Conservation (phyloP, 208 protist species). For the Crithidia fasciculata region DNA sequence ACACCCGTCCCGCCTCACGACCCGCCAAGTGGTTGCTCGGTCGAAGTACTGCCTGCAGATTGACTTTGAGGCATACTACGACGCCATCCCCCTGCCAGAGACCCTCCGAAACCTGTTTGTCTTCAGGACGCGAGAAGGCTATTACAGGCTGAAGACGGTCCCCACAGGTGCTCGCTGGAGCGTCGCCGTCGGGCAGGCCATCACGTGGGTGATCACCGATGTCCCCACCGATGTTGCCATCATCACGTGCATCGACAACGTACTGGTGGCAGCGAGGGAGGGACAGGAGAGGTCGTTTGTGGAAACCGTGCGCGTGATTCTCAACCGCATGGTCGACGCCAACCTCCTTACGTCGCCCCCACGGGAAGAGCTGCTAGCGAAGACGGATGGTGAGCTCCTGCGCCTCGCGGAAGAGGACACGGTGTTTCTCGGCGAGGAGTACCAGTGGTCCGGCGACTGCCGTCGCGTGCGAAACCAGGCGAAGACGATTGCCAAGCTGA, state of each 20-base stretch:
- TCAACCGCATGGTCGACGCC: not conserved
- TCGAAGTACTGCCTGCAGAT: not conserved
- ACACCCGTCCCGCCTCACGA: not conserved
- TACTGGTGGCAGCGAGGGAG: not conserved
- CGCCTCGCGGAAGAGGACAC: not conserved
- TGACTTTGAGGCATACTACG: not conserved
- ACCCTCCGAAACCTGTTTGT: not conserved
- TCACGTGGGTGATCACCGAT: not conserved
- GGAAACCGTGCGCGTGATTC: not conserved
- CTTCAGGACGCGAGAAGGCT: not conserved
- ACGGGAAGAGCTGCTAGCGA: not conserved
- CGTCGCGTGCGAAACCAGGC: conserved; percentile 33
- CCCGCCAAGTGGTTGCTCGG: not conserved
- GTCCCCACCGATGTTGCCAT: not conserved
- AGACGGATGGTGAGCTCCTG: not conserved
- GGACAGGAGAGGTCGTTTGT: not conserved
- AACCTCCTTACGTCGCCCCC: conserved; percentile 5
- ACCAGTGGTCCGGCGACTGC: conserved; percentile 18
- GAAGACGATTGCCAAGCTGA: conserved; percentile 43
- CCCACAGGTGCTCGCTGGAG: conserved; percentile 24
- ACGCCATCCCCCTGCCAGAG: not conserved
- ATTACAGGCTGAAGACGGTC: not conserved
- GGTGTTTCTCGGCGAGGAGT: conserved; percentile 31
- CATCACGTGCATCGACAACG: not conserved
- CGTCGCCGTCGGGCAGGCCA: not conserved